Conservation (phyloP, 83 land plant genomes). For the Picea abies region DNA sequence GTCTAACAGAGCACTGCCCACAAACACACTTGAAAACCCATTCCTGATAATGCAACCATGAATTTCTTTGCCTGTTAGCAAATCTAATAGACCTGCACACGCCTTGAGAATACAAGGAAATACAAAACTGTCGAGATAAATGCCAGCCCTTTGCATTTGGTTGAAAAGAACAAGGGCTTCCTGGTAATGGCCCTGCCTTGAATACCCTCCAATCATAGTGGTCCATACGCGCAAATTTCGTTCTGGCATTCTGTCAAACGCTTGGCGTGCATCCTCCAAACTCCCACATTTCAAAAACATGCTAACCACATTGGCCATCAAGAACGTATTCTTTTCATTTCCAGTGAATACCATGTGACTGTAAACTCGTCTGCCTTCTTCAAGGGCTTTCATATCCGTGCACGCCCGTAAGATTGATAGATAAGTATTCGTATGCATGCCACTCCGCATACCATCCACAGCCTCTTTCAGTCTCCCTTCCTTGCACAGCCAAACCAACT, state of each 20-base stretch:
- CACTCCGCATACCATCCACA: too few relatives aligned
- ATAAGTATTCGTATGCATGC: too few relatives aligned
- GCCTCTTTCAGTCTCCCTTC: too few relatives aligned
- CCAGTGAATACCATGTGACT: conserved; percentile 18
- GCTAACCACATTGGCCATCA: conserved; percentile 1
- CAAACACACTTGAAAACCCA: not conserved
- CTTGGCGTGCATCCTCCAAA: conserved; percentile 29
- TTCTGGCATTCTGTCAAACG: conserved; percentile 43
- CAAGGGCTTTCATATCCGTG: not conserved
- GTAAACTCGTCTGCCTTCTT: conserved; percentile 8
- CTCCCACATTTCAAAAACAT: conserved; percentile 19
- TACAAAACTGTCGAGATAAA: not conserved
- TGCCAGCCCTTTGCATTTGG: not conserved
- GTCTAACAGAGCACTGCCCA: not conserved
- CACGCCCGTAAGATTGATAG: conserved; percentile 14
- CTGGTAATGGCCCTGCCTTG: conserved; percentile 26
- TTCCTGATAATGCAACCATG: not conserved
- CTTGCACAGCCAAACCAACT: too few relatives aligned
- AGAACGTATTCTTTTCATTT: conserved; percentile 14
- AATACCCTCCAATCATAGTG: conserved; percentile 56
- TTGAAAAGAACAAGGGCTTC: conserved; percentile 5
- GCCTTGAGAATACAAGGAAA: not conserved
- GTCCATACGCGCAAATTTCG: conserved; percentile 60
- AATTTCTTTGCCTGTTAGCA: not conserved
- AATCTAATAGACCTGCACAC: not conserved